Evolutionary conservation across 257 asterid genomes (phyloP), one percentile per base, ranked within the genome.

Genomic region (Scutellaria baicalensis): DNA sequence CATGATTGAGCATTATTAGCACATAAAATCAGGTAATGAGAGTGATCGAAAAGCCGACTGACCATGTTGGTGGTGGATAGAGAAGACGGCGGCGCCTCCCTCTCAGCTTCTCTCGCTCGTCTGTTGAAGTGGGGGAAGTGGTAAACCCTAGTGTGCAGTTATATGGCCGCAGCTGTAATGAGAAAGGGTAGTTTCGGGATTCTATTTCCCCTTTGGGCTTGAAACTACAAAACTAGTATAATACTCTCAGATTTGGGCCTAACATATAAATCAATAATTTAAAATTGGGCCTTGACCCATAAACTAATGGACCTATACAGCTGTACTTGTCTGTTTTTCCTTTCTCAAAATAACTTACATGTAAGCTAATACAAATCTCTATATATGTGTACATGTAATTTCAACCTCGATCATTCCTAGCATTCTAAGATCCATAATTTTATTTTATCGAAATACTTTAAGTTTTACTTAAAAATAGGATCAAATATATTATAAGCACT

Each of bases 41-140:
- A 3, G 44, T 3, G 55, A 47, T 16, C 18, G 13, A 31, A 43
- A 58, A 13, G 40, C 47, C 3, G 11, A 61, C 82, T 27, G 23
- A 77, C 82, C 82, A 77, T 77, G 9, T 72, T 77, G 71, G 21
- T 45, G 44, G 71, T 33, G 52, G 33, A 23, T 23, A 16, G 33
- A 54, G 50, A 54, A 23, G 66, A 62, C 77, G 72, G 67, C 79
- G 70, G 77, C 70, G 68, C 59, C 73, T 64, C 68, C 50, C 12
- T 16, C 68, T 16, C 59, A 38, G 36, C 72, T 64, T 65, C 40
- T 59, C 23, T 16, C 12, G 16, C 63, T 59, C 20, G 61, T 21
- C 35, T 52, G 16, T 9, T 54, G 72, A 77, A 62, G 45, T 67
- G 67, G 42, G 8, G 33, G 57, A 51, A 40, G 31, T 17, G 7